These are phyloP conservation scores for Plasmodium gallinaceum DNA, from an alignment of 169 alveolate species.

Conservation along the genomic window DNA sequence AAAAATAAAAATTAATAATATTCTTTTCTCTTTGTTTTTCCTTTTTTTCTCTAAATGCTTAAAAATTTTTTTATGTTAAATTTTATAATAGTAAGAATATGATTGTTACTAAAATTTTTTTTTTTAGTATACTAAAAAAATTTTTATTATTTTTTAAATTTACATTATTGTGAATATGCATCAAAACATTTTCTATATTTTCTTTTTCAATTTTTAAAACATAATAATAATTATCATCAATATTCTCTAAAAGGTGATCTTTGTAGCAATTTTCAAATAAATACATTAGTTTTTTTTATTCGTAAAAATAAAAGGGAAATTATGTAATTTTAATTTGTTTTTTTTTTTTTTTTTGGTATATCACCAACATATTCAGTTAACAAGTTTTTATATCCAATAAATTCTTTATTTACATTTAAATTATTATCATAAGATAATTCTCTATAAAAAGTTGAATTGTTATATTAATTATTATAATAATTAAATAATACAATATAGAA, in stretches of 20 bases:
- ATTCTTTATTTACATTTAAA: constrained; percentile 6
- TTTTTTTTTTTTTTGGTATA: constrained; percentile 34
- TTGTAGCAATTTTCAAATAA: constrained; percentile 1
- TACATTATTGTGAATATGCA: background rate
- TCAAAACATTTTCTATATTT: background rate
- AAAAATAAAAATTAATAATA: background rate
- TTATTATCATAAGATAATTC: constrained; percentile 6
- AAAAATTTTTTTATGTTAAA: background rate
- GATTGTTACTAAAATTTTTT: background rate
- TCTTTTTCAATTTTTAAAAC: constrained; percentile 27
- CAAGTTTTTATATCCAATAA: constrained; percentile 35
- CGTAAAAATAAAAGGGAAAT: constrained; percentile 39
- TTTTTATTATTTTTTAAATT: background rate
- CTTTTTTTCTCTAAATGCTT: background rate
- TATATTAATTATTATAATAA: background rate
- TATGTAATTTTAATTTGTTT: background rate
- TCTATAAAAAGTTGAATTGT: background rate
- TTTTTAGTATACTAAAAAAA: constrained; percentile 20
- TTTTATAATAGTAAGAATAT: constrained; percentile 1
- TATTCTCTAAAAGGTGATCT: background rate
- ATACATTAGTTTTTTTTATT: constrained; percentile 25
- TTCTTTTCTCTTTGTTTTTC: background rate
- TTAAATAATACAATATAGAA: constrained; percentile 6
- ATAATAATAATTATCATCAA: constrained; percentile 9
- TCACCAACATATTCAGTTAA: constrained; percentile 30